A percentile compares a stretch with the other conserved stretches of the same genome.
phyloP scores from a whole-genome alignment of 1,284 basidiomycete genomes.

The Heimioporus retisporus region DNA sequence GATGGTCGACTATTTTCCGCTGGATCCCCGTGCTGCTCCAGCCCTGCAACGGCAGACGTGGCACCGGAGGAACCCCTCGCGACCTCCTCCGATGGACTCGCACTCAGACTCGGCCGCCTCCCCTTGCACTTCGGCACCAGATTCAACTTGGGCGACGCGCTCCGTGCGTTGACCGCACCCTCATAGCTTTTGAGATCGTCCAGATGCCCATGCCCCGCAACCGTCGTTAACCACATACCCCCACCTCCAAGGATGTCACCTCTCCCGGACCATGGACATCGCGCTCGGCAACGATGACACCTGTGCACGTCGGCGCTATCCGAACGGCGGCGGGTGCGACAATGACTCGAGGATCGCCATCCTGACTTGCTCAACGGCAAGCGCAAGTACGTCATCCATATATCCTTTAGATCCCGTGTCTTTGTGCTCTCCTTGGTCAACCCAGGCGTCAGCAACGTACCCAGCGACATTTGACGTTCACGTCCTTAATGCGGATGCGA shows the following conservation, averaged over 20 bases:
- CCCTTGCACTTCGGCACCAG: conserved; percentile 41
- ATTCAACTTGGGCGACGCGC: conserved; percentile 60
- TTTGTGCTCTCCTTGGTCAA: conserved; percentile 54
- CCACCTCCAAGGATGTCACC: conserved; percentile 21
- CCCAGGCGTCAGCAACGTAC: conserved; percentile 35
- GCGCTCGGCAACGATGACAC: conserved; percentile 75
- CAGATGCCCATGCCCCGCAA: conserved; percentile 52
- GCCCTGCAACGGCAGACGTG: background rate
- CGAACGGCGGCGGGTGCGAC: conserved; percentile 33
- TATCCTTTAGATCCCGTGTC: conserved; percentile 69
- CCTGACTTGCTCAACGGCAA: conserved; percentile 64
- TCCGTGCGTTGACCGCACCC: conserved; percentile 76
- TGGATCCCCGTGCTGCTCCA: conserved; percentile 16
- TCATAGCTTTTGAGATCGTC: conserved; percentile 80
- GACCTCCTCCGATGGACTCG: conserved; percentile 23
- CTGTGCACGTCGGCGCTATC: conserved; percentile 56
- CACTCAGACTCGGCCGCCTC: conserved; percentile 19
- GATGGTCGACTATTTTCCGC: conserved; percentile 44
- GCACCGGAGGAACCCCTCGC: background rate
- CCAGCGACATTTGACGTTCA: conserved; percentile 37
- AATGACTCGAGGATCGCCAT: conserved; percentile 23
- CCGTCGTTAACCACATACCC: conserved; percentile 29
- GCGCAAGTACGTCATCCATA: conserved; percentile 81
- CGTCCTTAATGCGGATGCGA: conserved; percentile 26
- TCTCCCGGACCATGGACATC: conserved; percentile 62